Percentiles rank a stretch among this genome's conserved stretches.
These are phyloP conservation scores for Conticribra guillardii DNA, from an alignment of 108 stramenopile species.

Conservation along the genomic window DNA sequence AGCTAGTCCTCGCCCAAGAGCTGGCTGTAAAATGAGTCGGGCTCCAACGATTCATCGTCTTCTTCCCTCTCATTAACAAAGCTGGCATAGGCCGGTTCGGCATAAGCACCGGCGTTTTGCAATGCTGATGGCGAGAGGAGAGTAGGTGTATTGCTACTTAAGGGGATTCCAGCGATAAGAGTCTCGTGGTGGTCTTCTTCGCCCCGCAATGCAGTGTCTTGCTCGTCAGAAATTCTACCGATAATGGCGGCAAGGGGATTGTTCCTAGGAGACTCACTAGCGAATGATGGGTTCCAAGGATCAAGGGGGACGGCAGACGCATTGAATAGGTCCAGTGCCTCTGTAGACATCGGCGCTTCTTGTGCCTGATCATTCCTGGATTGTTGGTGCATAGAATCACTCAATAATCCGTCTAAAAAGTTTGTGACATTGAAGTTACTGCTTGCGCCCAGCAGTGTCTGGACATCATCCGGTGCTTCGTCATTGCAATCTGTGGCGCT, in stretches of 20 bases:
- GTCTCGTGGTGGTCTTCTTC: slow-evolving; percentile 24
- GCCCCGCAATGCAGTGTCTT: slow-evolving; percentile 20
- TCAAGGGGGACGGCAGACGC: slow-evolving; percentile 32
- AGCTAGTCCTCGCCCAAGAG: slow-evolving; percentile 40
- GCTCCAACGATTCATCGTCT: slow-evolving; percentile 40
- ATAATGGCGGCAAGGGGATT: slow-evolving; percentile 35
- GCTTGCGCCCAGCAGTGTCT: slow-evolving; percentile 27
- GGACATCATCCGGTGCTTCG: slow-evolving; percentile 28
- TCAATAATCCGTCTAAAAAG: slow-evolving; percentile 45
- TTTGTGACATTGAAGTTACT: slow-evolving; percentile 43
- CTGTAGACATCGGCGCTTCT: neutral
- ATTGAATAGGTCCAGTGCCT: neutral
- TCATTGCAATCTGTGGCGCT: too few relatives aligned
- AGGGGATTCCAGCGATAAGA: slow-evolving; percentile 45
- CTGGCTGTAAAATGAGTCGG: slow-evolving; percentile 53
- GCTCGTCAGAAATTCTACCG: slow-evolving; percentile 23
- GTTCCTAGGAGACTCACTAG: neutral
- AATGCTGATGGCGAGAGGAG: slow-evolving; percentile 29
- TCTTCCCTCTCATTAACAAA: slow-evolving; percentile 31
- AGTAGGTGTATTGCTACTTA: slow-evolving; percentile 28
- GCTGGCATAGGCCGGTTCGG: slow-evolving; percentile 40
- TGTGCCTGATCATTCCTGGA: neutral
- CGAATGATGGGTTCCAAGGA: slow-evolving; percentile 43
- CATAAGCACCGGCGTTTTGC: slow-evolving; percentile 19
- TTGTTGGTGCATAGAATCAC: slow-evolving; percentile 24